A percentile compares a stretch with the other conserved stretches of the same genome.
Evolutionary conservation across 768 basidiomycete genomes (phyloP).

Genomic region (Psilocybe cubensis): DNA sequence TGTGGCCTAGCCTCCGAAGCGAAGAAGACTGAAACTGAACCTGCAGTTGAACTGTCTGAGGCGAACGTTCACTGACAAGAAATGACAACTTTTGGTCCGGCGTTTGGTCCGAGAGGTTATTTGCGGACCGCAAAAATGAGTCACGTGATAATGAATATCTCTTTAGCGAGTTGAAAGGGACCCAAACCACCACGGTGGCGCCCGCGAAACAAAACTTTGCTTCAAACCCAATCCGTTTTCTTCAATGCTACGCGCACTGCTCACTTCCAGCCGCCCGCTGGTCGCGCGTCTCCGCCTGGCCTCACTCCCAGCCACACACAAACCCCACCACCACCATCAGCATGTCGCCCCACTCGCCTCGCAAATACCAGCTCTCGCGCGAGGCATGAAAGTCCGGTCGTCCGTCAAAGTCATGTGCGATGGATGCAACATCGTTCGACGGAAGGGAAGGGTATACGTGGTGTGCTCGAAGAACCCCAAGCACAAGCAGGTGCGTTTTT

Average conservation of each 20-base stretch:
- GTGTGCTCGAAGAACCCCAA: slow-evolving; percentile 94
- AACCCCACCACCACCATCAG: slow-evolving; percentile 35
- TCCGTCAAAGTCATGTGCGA: slow-evolving; percentile 96
- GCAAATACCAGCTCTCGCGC: slow-evolving; percentile 41
- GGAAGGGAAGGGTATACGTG: slow-evolving; percentile 92
- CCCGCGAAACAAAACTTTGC: slow-evolving; percentile 2
- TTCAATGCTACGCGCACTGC: slow-evolving; percentile 66
- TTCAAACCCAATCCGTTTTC: slow-evolving; percentile 1
- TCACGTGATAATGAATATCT: slow-evolving; percentile 6
- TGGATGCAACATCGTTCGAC: slow-evolving; percentile 84
- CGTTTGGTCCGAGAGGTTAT: too few relatives aligned
- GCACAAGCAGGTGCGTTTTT: slow-evolving; percentile 93
- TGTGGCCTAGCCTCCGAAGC: neutral
- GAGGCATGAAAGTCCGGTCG: slow-evolving; percentile 96
- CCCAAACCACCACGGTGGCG: neutral
- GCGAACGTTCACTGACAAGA: slow-evolving; percentile 1
- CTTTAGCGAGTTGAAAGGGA: neutral
- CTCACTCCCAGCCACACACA: slow-evolving; percentile 27
- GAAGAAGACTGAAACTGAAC: slow-evolving; percentile 3
- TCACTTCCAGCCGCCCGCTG: slow-evolving; percentile 66
- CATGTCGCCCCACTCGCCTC: slow-evolving; percentile 26
- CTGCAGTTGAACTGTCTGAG: slow-evolving; percentile 9
- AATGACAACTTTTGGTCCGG: too few relatives aligned
- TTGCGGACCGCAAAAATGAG: too few relatives aligned
- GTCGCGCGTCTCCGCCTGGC: slow-evolving; percentile 50